phyloP scores from a whole-genome alignment of 805 yeast genomes.

The Candida rishiriensis region DNA sequence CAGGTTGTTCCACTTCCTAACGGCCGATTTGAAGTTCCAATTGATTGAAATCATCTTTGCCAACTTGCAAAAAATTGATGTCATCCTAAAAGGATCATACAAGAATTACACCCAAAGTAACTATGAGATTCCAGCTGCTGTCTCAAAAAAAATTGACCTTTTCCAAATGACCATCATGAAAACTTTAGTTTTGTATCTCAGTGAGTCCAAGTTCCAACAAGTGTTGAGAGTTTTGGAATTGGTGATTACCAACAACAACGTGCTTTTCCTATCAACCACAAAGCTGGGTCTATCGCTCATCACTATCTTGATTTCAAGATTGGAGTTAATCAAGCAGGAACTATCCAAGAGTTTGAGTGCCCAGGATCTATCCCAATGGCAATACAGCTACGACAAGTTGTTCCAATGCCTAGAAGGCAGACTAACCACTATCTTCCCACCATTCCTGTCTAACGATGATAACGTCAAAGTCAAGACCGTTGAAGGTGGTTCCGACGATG shows the following conservation, averaged over 20 bases:
- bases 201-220: slow-evolving; percentile 75
- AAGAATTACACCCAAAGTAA: slow-evolving; percentile 45
- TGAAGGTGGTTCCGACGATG: slow-evolving; percentile 40
- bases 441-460: slow-evolving; percentile 37
- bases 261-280: slow-evolving; percentile 60
- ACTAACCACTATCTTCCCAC: slow-evolving; percentile 77
- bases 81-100: slow-evolving; percentile 75
- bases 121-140: slow-evolving; percentile 48
- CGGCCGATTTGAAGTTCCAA: slow-evolving; percentile 70
- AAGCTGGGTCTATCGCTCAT: slow-evolving; percentile 82
- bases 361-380: slow-evolving; percentile 66
- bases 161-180: slow-evolving; percentile 81
- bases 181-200: slow-evolving; percentile 75
- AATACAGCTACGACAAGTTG: slow-evolving; percentile 71
- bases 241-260: slow-evolving; percentile 65
- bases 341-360: slow-evolving; percentile 44
- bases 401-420: slow-evolving; percentile 78
- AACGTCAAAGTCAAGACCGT: slow-evolving; percentile 32
- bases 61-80: slow-evolving; percentile 73
- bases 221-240: slow-evolving; percentile 72
- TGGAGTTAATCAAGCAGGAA: slow-evolving; percentile 88
- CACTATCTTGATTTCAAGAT: slow-evolving; percentile 86
- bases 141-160: slow-evolving; percentile 60
- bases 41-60: slow-evolving; percentile 74
- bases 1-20: slow-evolving; percentile 78